These are phyloP conservation scores for Kodamaea jinghongensis DNA, from an alignment of 805 yeast genomes.

Conservation along the genomic window DNA sequence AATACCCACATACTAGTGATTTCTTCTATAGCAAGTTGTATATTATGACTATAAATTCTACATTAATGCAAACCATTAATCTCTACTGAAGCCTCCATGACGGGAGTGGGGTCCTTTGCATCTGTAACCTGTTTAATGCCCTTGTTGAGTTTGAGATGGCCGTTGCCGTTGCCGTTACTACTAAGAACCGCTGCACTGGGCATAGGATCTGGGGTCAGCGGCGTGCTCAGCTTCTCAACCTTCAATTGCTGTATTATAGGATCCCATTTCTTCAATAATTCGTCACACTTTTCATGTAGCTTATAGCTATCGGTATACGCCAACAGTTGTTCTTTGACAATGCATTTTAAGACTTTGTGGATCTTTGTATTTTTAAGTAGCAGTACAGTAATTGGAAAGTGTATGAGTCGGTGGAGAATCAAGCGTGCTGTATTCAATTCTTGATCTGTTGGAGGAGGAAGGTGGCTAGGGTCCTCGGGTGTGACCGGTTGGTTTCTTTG, in stretches of 20 bases:
- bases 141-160: too few relatives aligned
- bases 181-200: too few relatives aligned
- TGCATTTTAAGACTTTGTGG: slow-evolving; percentile 52
- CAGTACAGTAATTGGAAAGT: slow-evolving; percentile 40
- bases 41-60: too few relatives aligned
- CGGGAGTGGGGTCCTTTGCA: background rate
- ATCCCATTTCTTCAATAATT: slow-evolving; percentile 43
- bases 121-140: too few relatives aligned
- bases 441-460: slow-evolving; percentile 42
- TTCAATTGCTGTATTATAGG: slow-evolving; percentile 34
- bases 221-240: slow-evolving; percentile 23
- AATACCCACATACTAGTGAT: too few relatives aligned
- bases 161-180: too few relatives aligned
- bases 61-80: background rate
- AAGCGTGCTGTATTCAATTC: slow-evolving; percentile 42
- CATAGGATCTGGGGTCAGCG: slow-evolving; percentile 7
- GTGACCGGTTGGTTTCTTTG: slow-evolving; percentile 43
- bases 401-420: slow-evolving; percentile 39
- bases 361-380: slow-evolving; percentile 45
- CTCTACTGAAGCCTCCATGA: slow-evolving; percentile 5
- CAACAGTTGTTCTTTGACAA: slow-evolving; percentile 37
- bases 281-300: slow-evolving; percentile 44
- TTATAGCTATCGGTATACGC: slow-evolving; percentile 44
- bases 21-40: too few relatives aligned
- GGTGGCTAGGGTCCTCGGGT: slow-evolving; percentile 32